Base-by-base conservation (phyloP, 2,329 filamentous ascomycete species). In the Zymoseptoria brevis region DNA sequence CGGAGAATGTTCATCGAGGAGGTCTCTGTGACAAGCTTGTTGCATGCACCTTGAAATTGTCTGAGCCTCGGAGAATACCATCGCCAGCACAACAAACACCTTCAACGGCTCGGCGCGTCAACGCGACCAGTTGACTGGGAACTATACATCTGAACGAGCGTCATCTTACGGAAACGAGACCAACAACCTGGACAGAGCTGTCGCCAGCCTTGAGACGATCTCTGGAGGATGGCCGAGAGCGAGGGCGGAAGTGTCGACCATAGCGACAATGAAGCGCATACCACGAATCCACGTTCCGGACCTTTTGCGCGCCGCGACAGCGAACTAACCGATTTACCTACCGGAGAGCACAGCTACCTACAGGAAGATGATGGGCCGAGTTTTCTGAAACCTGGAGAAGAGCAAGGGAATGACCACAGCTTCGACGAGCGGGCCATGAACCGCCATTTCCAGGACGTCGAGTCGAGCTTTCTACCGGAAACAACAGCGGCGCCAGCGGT, bases 381-480 rank as follows among this genome's bases (percentile, higher is more conserved):
- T 51, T 59, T 54, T 24, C 29, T 60, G 54, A 45, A 45, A 45
- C 35, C 35, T 13, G 35, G 16, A 45, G 35, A 45, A 45, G 54
- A 58, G 49, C 50, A 61, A 22, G n/a, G 29, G 9, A 53, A 29
- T 9, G 51, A 53, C 13, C 75, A 75, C 59, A 73, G 68, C 13
- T 63, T 84, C 41, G 78, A 83, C 65, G 83, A 86, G 69, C 75
- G 75, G 56, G 82, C 84, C 66, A 84, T 86, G 80, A 79, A 79
- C 64, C 76, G 79, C 59, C 81, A 81, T 63, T 70, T 86, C 62
- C 79, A 83, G 76, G 83, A 86, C 64, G 77, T 85, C 57, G 83
- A 86, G 68, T 86, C 83, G 3, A 86, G 83, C 67, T 86, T 86
- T 64, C 62, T 86, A 51, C 83, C 83, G 0, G 82, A 85, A 52